Base-by-base conservation (phyloP, 441 rosid species). In the Pelargonium australe region DNA sequence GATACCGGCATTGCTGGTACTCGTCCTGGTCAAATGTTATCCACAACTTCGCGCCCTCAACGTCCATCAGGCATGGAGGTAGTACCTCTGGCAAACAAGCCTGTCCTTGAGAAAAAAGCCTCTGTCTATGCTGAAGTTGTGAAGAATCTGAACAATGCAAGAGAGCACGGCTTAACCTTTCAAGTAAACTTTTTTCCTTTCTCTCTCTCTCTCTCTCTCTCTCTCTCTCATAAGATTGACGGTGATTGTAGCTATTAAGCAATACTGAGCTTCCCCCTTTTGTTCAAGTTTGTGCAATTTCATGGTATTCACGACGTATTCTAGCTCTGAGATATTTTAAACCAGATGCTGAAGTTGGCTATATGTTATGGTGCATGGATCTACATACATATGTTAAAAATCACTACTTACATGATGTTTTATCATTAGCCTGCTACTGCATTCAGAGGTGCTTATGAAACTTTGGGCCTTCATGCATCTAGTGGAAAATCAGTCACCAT, bases 401-500 rank as follows among this genome's bases (percentile, higher is more conserved):
- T 49, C n/a, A 2, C n/a, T n/a, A 41, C 12, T 17, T n/a, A 49
- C 12, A 14, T 1, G 2, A 1, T 51, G 20, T 34, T 44, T 55
- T 9, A 19, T 43, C 13, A 45, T 55, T 70, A 93, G 99, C 89
- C 91, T 64, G 97, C 96, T 66, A 80, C 81, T 67, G 81, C 87
- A 76, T 94, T 94, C 80, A 89, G 81, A 83, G 81, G 72, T 72
- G 92, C 94, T 67, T 90, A 86, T 85, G 96, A 88, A 73, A 79
- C 83, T 77, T 79, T 94, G 80, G 85, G 91, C 69, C 74, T 74
- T 73, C 94, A 79, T 77, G 74, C 82, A 63, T 85, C 96, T 71
- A 85, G 87, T 70, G 94, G 94, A 63, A 94, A 89, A 76, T 94
- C 97, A 73, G 96, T 91, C 75, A 87, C 72, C 80, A 79, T 91